Evolutionary conservation across 139 green algal species (phyloP).

Genomic region (Tetratostichococcus sp.): DNA sequence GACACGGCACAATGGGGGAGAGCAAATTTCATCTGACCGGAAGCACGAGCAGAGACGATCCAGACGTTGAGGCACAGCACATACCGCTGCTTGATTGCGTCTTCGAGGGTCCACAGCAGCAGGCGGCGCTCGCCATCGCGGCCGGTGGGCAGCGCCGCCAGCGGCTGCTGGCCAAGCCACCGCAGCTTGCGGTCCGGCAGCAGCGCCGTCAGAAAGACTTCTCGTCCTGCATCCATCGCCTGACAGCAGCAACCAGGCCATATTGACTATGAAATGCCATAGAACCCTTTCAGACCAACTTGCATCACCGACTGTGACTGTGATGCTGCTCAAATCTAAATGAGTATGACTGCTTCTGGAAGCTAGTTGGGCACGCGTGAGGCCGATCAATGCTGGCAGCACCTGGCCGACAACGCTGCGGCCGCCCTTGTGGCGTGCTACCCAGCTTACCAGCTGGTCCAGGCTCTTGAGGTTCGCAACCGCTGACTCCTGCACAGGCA

Average conservation of each 20-base stretch:
- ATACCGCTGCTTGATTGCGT: slow-evolving; percentile 73
- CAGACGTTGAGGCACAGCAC: neutral
- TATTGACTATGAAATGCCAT: no score
- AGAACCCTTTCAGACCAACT: no score
- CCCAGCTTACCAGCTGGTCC: slow-evolving; percentile 71
- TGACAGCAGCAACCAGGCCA: slow-evolving; percentile 5
- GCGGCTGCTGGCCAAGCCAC: slow-evolving; percentile 50
- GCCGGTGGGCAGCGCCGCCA: slow-evolving; percentile 35
- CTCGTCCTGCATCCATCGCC: slow-evolving; percentile 69
- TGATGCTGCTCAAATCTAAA: no score
- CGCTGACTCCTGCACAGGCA: slow-evolving; percentile 52
- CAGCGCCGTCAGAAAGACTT: slow-evolving; percentile 77
- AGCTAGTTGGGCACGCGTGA: no score
- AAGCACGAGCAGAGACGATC: no score
- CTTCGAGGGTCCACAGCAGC: slow-evolving; percentile 80
- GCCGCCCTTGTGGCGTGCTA: slow-evolving; percentile 53
- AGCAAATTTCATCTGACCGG: no score
- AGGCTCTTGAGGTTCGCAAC: slow-evolving; percentile 68
- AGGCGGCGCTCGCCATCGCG: slow-evolving; percentile 57
- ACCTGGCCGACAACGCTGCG: slow-evolving; percentile 35
- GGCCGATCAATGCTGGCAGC: no score
- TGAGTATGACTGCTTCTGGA: no score
- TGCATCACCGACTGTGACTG: no score
- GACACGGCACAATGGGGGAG: no score
- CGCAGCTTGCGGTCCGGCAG: slow-evolving; percentile 86